Conservation (phyloP, 192 early-diverging fungal genomes). For the Umbelopsis vinacea region DNA sequence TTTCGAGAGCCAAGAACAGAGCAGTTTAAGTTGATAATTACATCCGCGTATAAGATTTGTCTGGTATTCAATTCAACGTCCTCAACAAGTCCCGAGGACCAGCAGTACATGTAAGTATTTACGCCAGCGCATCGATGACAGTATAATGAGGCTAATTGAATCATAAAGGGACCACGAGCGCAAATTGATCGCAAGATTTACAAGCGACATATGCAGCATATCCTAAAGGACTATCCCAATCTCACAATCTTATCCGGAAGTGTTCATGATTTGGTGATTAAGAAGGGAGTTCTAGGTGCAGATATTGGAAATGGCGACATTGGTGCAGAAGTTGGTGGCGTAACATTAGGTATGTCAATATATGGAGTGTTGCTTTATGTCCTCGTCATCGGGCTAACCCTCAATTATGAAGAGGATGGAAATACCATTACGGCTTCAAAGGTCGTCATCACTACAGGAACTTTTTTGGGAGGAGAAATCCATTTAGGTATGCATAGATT, state of each 20-base stretch:
- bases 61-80: conserved; percentile 83
- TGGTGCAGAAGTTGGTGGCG: conserved; percentile 54
- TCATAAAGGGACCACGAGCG: conserved; percentile 68
- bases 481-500: conserved; percentile 61
- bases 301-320: background rate
- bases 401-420: conserved; percentile 51
- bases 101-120: conserved; percentile 66
- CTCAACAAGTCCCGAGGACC: conserved; percentile 83
- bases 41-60: conserved; percentile 51
- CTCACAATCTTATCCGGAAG: conserved; percentile 68
- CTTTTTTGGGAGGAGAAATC: conserved; percentile 82
- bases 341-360: conserved; percentile 60
- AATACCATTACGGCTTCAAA: conserved; percentile 69
- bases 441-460: conserved; percentile 82
- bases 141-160: background rate
- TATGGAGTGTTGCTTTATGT: background rate
- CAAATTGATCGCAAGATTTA: conserved; percentile 83
- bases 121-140: background rate
- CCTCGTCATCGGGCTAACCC: background rate
- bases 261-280: conserved; percentile 74
- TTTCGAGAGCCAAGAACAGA: background rate
- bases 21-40: background rate
- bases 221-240: conserved; percentile 67
- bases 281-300: conserved; percentile 27
- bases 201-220: conserved; percentile 72